phyloP scores from a whole-genome alignment of 257 asterid species.

The Nicotiana obtusifolia region DNA sequence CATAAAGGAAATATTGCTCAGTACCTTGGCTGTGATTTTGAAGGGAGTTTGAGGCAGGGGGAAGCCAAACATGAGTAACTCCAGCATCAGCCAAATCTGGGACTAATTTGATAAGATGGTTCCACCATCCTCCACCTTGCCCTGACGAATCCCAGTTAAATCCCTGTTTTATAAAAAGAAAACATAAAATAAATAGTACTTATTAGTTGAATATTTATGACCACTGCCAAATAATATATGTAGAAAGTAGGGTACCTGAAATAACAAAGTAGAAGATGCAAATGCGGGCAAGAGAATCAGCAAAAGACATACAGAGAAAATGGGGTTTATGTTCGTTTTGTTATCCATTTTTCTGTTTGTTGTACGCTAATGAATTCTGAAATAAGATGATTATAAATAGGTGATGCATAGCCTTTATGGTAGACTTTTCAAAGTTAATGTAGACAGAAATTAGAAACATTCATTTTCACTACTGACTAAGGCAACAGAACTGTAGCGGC shows the following conservation, averaged over 20 bases:
- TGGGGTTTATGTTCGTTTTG: background rate
- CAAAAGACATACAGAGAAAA: background rate
- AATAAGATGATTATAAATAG: background rate
- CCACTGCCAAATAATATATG: background rate
- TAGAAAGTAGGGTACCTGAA: background rate
- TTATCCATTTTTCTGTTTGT: background rate
- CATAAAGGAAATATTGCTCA: background rate
- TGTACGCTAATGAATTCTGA: background rate
- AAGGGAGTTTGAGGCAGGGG: conserved; percentile 70
- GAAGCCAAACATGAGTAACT: conserved; percentile 85
- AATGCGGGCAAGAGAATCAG: background rate
- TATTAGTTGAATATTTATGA: background rate
- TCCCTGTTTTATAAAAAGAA: conserved; percentile 25
- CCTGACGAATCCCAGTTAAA: conserved; percentile 53
- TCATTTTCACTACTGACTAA: background rate
- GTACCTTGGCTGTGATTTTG: conserved; percentile 42
- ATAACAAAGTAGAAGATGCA: conserved; percentile 5
- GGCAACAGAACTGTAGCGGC: background rate
- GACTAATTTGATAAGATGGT: conserved; percentile 34
- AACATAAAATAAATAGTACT: background rate
- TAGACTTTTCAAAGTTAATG: background rate
- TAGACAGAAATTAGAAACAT: background rate
- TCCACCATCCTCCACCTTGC: conserved; percentile 63
- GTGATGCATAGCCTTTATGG: background rate
- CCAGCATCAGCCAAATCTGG: conserved; percentile 62